phyloP scores from a whole-genome alignment of 1,139 yeast genomes.

The Hansenula lynferdii region DNA sequence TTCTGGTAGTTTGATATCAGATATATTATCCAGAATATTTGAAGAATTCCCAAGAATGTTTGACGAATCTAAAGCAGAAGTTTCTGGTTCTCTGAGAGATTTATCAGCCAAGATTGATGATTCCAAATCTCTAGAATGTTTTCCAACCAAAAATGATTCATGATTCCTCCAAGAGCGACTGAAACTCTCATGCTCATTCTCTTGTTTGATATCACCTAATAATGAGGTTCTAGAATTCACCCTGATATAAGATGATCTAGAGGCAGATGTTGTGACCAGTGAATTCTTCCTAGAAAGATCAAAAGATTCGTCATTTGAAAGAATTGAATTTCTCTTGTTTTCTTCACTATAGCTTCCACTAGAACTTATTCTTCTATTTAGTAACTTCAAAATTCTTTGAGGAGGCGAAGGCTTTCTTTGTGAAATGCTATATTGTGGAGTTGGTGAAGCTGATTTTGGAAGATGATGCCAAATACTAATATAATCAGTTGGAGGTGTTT shows the following conservation, averaged over 20 bases:
- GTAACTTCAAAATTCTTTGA: constrained; percentile 13
- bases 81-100: constrained; percentile 5
- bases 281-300: constrained; percentile 9
- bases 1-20: constrained; percentile 16
- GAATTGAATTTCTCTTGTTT: background rate
- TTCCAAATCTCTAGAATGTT: too few relatives aligned
- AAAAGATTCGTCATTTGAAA: background rate
- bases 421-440: constrained; percentile 19
- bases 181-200: background rate
- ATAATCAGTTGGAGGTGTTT: constrained; percentile 17
- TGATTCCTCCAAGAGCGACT: background rate
- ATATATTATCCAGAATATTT: constrained; percentile 5
- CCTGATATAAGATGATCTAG: constrained; percentile 17
- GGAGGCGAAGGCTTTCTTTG: constrained; percentile 17
- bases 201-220: background rate
- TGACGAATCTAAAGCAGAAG: too few relatives aligned
- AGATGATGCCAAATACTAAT: constrained; percentile 23
- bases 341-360: constrained; percentile 7
- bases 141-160: too few relatives aligned
- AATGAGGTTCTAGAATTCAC: constrained; percentile 12
- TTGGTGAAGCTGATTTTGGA: constrained; percentile 14
- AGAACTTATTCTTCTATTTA: constrained; percentile 10
- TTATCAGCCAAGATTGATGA: background rate
- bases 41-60: too few relatives aligned
- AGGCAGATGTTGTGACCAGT: constrained; percentile 17